phyloP scores from a whole-genome alignment of 345 rosid genomes.

The Bruguiera parviflora region DNA sequence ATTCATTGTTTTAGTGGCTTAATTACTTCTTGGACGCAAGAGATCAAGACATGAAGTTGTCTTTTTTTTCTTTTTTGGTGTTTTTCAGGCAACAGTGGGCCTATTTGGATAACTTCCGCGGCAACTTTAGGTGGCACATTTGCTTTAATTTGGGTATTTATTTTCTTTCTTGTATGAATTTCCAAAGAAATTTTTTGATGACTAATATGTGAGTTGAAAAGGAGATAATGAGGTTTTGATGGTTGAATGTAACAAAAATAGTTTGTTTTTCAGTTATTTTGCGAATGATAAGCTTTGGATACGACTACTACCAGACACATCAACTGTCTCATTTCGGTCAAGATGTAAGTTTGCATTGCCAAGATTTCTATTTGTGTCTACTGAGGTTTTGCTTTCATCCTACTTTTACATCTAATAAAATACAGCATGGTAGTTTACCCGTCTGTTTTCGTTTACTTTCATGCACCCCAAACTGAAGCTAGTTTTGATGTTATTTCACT shows the following conservation, averaged over 20 bases:
- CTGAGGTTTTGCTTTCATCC: neutral
- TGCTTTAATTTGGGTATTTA: constrained; percentile 88
- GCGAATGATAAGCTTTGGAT: constrained; percentile 95
- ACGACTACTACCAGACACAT: constrained; percentile 73
- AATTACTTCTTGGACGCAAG: constrained; percentile 5
- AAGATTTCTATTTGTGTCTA: neutral
- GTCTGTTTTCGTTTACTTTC: no score
- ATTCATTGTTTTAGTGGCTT: neutral
- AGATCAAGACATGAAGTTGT: constrained; percentile 4
- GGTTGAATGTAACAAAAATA: neutral
- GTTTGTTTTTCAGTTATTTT: constrained; percentile 48
- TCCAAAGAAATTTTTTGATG: neutral
- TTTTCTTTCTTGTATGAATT: constrained; percentile 6
- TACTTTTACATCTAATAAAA: neutral
- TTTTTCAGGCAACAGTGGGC: constrained; percentile 56
- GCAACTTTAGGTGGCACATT: constrained; percentile 93
- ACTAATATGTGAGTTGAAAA: neutral
- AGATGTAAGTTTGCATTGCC: constrained; percentile 41
- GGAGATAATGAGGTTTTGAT: neutral
- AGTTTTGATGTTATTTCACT: constrained; percentile 14
- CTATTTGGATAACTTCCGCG: constrained; percentile 73
- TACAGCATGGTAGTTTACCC: no score
- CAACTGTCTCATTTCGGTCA: constrained; percentile 59
- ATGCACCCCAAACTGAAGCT: neutral
- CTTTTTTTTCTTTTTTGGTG: constrained; percentile 2